Evolutionary conservation across 192 early-diverging fungal species (phyloP).

Genomic region (Umbelopsis sp.): DNA sequence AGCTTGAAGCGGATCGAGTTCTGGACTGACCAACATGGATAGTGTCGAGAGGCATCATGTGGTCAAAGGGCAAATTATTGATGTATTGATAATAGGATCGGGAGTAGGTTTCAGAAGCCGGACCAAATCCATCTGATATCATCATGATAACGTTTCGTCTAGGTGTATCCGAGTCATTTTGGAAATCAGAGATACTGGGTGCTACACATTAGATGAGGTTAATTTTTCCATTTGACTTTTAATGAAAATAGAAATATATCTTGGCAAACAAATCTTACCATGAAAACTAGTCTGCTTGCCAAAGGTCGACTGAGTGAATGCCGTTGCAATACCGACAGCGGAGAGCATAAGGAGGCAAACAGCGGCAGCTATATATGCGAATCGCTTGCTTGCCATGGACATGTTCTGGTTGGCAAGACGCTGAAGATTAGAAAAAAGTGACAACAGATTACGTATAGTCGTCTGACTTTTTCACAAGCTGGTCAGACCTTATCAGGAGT

Average conservation of each 20-base stretch:
- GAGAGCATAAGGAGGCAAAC: background rate
- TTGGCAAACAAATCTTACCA: background rate
- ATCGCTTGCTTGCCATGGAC: constrained; percentile 2
- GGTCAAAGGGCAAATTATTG: constrained; percentile 54
- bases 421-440: background rate
- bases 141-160: constrained; percentile 88
- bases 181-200: background rate
- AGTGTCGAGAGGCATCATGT: constrained; percentile 62
- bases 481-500: constrained; percentile 17
- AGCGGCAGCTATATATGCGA: background rate
- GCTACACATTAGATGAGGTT: background rate
- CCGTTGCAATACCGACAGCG: constrained; percentile 7
- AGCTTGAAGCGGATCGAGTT: constrained; percentile 76
- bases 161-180: background rate
- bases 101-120: constrained; percentile 88
- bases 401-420: background rate
- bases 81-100: constrained; percentile 78
- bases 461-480: background rate
- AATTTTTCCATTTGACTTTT: background rate
- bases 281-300: background rate
- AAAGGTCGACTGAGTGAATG: background rate
- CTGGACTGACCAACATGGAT: constrained; percentile 88
- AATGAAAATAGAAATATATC: background rate
- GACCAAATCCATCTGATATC: constrained; percentile 96
- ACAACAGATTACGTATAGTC: background rate